Percentiles rank a stretch among this genome's conserved stretches.
phyloP scores from a whole-genome alignment of 305 asterid genomes.

The Fraxinus ornus region DNA sequence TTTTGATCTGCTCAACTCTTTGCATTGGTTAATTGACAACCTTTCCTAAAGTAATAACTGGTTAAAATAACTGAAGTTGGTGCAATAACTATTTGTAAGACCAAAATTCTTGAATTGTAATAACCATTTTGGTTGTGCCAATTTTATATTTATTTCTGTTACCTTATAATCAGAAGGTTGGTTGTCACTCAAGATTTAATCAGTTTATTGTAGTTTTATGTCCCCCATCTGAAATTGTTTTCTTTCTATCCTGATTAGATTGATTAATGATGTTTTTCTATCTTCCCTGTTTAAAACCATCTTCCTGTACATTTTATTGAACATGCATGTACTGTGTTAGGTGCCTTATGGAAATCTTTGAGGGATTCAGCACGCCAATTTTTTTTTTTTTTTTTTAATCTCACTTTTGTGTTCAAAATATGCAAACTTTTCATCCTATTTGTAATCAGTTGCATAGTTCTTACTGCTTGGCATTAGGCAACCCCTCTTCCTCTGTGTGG shows the following conservation, averaged over 20 bases:
- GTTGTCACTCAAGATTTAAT: background rate
- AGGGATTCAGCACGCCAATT: background rate
- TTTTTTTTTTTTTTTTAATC: background rate
- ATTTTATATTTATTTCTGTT: background rate
- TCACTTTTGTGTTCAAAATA: background rate
- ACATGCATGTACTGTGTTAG: background rate
- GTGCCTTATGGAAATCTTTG: background rate
- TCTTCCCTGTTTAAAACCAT: conserved; percentile 2
- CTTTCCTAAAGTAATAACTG: background rate
- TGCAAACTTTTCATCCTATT: background rate
- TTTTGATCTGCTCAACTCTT: conserved; percentile 18
- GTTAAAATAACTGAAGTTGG: background rate
- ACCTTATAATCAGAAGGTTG: background rate
- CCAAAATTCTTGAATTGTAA: background rate
- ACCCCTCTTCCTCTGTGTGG: conserved; percentile 13
- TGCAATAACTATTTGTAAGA: background rate
- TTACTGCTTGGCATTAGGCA: conserved; percentile 14
- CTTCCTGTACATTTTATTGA: conserved; percentile 1
- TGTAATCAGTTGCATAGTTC: background rate
- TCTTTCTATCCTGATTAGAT: background rate
- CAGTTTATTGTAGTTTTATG: background rate
- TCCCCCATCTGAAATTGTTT: background rate
- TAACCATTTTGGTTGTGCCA: background rate
- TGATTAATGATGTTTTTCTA: background rate
- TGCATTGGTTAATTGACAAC: background rate